These are phyloP conservation scores for Arthrobotrys entomopaga DNA, from an alignment of 2,329 filamentous ascomycete genomes.

Conservation along the genomic window DNA sequence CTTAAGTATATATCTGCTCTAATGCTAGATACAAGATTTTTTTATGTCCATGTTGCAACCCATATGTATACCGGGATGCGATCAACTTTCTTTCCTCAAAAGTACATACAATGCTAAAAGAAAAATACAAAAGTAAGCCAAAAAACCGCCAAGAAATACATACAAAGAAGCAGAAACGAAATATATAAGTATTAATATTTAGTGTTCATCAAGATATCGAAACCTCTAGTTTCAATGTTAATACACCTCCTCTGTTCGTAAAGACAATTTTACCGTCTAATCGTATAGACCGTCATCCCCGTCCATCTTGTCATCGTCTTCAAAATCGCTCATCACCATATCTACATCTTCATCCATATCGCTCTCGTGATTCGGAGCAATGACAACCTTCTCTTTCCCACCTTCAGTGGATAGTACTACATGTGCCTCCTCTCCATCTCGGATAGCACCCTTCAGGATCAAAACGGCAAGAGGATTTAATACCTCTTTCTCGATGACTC, in stretches of 20 bases:
- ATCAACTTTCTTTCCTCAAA: not conserved
- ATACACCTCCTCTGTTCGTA: not conserved
- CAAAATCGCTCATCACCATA: slow-evolving; percentile 76
- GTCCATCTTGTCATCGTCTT: slow-evolving; percentile 71
- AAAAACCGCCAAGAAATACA: slow-evolving; percentile 16
- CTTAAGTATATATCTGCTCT: too few relatives aligned
- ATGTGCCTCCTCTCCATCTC: slow-evolving; percentile 82
- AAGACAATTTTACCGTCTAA: slow-evolving; percentile 59
- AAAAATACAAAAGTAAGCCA: not conserved
- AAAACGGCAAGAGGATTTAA: slow-evolving; percentile 92
- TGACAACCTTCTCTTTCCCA: slow-evolving; percentile 74
- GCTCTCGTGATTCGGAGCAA: slow-evolving; percentile 82
- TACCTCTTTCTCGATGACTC: slow-evolving; percentile 96
- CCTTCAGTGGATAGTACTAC: slow-evolving; percentile 75
- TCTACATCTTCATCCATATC: slow-evolving; percentile 72
- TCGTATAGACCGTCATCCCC: slow-evolving; percentile 73
- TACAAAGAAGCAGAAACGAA: slow-evolving; percentile 14
- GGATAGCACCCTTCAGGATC: slow-evolving; percentile 84
- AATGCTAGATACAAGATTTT: too few relatives aligned
- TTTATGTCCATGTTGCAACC: too few relatives aligned
- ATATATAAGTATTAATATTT: too few relatives aligned
- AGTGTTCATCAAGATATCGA: too few relatives aligned
- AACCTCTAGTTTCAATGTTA: not conserved
- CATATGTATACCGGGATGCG: too few relatives aligned
- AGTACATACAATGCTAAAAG: not conserved